Evolutionary conservation across 2,329 filamentous ascomycete genomes (phyloP), one percentile per base, ranked within the genome.

Genomic region (Fusarium illudens): DNA sequence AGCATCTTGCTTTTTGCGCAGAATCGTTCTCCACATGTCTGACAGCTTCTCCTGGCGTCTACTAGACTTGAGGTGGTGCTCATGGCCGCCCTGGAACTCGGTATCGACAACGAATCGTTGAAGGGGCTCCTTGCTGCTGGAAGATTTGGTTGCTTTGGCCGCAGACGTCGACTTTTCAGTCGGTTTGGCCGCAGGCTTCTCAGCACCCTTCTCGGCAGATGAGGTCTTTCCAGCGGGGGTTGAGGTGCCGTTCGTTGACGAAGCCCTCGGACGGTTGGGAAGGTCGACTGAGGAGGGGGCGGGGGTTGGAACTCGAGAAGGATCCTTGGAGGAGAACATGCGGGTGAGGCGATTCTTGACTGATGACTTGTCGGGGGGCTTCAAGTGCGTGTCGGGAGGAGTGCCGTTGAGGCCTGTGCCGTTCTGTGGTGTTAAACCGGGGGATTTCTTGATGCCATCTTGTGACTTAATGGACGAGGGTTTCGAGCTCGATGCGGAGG

Each of bases 1-100:
- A 19, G 83, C 82, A 15, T 94, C 92, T 76, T 92, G 91, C 80
- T 93, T 94, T 79, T 92, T 93, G 68, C 93, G 93, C 55, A 98
- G 86, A 72, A 97, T 87, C 71, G 91, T 90, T 71, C 94, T 91
- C 79, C 97, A 91, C 89, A 98, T 92, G 78, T 96, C 94, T 19
- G 92, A 91, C 58, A 99, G 84, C 81, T 97, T 98, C 80, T 99
- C 95, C 79, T 99, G 95, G 60, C 96, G 89, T 77, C 93, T 93
- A 64, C 92, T 92, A 65, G 92, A 94, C 81, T 93, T 96, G 67
- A 99, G 88, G 73, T 93, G 89, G 77, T 99, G 96, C 74, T 92
- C 90, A 75, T 99, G 96, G 33, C 89, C 87, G 67, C 92, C 92
- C 66, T 90, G 82, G 7, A 81, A 78, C 6, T 86, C 84, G 20